A percentile compares a stretch with the other conserved stretches of the same genome.
These are phyloP conservation scores for Leccinum ochraceum DNA, from an alignment of 768 basidiomycete species.

Conservation along the genomic window DNA sequence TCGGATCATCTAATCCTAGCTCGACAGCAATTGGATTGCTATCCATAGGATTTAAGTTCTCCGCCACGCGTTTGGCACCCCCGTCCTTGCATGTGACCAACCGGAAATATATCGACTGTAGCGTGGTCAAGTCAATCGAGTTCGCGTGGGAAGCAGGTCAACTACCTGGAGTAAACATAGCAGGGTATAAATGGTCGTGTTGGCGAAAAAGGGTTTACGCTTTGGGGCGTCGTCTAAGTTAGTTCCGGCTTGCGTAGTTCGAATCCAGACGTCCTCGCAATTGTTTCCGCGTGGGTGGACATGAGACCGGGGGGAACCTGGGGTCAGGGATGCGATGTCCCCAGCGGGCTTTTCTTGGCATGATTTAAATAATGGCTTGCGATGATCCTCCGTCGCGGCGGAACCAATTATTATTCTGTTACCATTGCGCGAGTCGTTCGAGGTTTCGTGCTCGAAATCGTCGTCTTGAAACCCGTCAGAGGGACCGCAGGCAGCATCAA, in stretches of 20 bases:
- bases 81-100: slow-evolving; percentile 83
- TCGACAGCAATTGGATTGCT: slow-evolving; percentile 82
- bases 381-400: slow-evolving; percentile 64
- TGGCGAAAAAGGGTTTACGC: slow-evolving; percentile 77
- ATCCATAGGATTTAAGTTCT: slow-evolving; percentile 64
- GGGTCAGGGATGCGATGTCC: slow-evolving; percentile 35
- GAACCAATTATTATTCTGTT: slow-evolving; percentile 51
- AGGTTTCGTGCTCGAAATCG: slow-evolving; percentile 30
- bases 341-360: slow-evolving; percentile 57
- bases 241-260: slow-evolving; percentile 33
- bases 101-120: slow-evolving; percentile 85
- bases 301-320: slow-evolving; percentile 12
- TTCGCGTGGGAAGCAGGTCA: slow-evolving; percentile 3
- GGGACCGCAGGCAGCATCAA: slow-evolving; percentile 63
- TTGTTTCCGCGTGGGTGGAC: slow-evolving; percentile 8
- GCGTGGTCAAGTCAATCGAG: slow-evolving; percentile 7
- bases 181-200: slow-evolving; percentile 91
- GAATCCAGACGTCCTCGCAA: slow-evolving; percentile 60
- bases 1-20: slow-evolving; percentile 84
- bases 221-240: slow-evolving; percentile 34
- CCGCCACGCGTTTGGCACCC: slow-evolving; percentile 65
- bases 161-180: slow-evolving; percentile 83
- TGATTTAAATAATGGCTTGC: slow-evolving; percentile 79
- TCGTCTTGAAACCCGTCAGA: slow-evolving; percentile 47
- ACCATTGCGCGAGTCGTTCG: slow-evolving; percentile 31